These are phyloP conservation scores for Suillus bovinus DNA, from an alignment of 768 basidiomycete genomes.

Conservation along the genomic window DNA sequence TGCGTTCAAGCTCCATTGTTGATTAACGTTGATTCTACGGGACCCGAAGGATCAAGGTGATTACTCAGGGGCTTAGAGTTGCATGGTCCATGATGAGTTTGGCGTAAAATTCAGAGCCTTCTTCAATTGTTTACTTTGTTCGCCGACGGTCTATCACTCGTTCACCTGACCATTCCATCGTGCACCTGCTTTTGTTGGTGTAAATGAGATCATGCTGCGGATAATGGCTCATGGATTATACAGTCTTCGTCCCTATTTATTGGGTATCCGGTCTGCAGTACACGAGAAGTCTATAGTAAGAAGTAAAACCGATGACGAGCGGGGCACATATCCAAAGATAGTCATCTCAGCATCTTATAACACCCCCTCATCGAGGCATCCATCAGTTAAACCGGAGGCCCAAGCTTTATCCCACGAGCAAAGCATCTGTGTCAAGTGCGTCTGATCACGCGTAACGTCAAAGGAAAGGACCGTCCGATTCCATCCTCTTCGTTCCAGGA, in stretches of 20 bases:
- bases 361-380: too few species aligned
- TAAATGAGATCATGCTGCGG: not conserved
- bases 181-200: not conserved
- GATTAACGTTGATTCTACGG: too few species aligned
- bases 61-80: too few species aligned
- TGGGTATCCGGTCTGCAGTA: too few species aligned
- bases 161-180: not conserved
- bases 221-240: not conserved
- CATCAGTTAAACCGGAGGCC: not conserved
- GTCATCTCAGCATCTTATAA: too few species aligned
- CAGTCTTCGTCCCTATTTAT: not conserved
- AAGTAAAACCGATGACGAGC: not conserved
- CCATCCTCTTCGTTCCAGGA: not conserved
- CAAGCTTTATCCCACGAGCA: not conserved
- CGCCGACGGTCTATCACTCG: not conserved
- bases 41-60: too few species aligned
- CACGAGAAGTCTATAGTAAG: not conserved
- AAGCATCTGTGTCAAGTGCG: fast-evolving
- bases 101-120: not conserved
- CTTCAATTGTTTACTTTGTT: not conserved
- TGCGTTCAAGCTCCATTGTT: too few species aligned
- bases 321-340: not conserved
- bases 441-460: not conserved
- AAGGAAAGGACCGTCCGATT: not conserved
- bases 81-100: not conserved